A percentile compares a stretch with the other conserved stretches of the same genome.
These are phyloP conservation scores for Acanthamoeba lenticulata DNA, from an alignment of 208 protist species.

Conservation along the genomic window DNA sequence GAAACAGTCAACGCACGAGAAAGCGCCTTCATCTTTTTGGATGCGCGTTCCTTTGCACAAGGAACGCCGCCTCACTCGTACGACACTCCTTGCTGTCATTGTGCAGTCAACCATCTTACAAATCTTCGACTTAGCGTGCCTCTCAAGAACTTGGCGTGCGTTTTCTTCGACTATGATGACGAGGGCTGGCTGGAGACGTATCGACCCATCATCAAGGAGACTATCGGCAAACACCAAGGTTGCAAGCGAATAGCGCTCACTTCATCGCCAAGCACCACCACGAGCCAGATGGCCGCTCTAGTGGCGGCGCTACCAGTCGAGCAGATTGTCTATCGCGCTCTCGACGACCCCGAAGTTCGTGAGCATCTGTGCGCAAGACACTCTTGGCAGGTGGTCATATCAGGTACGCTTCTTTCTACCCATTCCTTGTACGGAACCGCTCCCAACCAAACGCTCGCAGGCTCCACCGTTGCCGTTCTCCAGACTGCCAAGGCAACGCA, in stretches of 20 bases:
- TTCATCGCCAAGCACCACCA: not conserved
- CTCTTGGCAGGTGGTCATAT: not conserved
- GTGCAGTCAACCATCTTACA: not conserved
- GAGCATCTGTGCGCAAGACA: not conserved
- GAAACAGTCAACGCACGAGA: not conserved
- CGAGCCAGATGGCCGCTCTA: not conserved
- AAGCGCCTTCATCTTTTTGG: not conserved
- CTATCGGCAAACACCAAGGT: not conserved
- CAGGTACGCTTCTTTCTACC: not conserved
- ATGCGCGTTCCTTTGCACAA: not conserved
- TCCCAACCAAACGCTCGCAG: not conserved
- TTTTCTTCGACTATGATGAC: not conserved
- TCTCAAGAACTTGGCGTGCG: not conserved
- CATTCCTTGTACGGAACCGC: not conserved
- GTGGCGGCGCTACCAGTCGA: not conserved
- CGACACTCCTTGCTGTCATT: not conserved
- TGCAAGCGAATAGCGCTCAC: not conserved
- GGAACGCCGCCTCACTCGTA: not conserved
- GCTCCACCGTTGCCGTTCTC: not conserved
- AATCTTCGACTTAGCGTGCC: not conserved
- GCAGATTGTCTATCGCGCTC: constrained; percentile 1
- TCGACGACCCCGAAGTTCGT: not conserved
- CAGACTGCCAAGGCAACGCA: not conserved
- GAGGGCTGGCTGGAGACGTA: not conserved
- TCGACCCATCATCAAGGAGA: not conserved